Evolutionary conservation across 345 rosid genomes (phyloP), one percentile per base, ranked within the genome.

Genomic region (Carallia pectinifolia): DNA sequence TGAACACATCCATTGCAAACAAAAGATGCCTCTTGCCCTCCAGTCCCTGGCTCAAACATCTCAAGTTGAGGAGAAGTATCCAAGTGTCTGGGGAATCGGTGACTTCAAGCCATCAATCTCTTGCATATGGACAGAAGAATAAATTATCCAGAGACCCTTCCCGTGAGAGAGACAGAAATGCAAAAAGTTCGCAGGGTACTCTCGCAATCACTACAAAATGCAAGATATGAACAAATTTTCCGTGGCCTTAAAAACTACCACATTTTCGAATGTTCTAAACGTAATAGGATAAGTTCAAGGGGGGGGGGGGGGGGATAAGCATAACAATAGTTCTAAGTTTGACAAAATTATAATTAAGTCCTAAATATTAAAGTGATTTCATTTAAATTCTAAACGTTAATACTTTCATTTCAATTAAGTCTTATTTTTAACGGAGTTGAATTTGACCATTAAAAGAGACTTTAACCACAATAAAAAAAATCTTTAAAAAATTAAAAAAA

Each of bases 21-120:
- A 95, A 84, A 23, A 70, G 97, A 95, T 72, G 98, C 99, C 80
- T 95, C 99, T 77, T 95, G 96, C 23, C 98, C 99, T 78, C 97
- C 98, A 70, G 89, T 88, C 74, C 94, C 99, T 90, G 69, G 62
- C 72, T 9, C 63, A 73, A 77, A 48, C 19, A 29, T 67, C 70
- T 23, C 60, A 56, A 56, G 27, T 27, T 27, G 23, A 23, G 23
- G 23, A 23, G 23, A 37, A 59, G 50, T 17, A 0, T 27, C n/a
- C 5, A 10, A n/a, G 38, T 8, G 31, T 80, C 84, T 33, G 69
- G 13, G 16, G 91, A 53, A 96, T 81, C 79, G 90, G 72, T 52
- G 89, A 82, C 75, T 77, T 89, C 83, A 92, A 79, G 65, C 90
- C 87, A 60, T 78, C 82, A 71, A 92, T 89, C 79, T 90, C 98